A percentile compares a stretch with the other conserved stretches of the same genome.
phyloP scores from a whole-genome alignment of 73 alveolate species.

The Blepharisma japonicum region DNA sequence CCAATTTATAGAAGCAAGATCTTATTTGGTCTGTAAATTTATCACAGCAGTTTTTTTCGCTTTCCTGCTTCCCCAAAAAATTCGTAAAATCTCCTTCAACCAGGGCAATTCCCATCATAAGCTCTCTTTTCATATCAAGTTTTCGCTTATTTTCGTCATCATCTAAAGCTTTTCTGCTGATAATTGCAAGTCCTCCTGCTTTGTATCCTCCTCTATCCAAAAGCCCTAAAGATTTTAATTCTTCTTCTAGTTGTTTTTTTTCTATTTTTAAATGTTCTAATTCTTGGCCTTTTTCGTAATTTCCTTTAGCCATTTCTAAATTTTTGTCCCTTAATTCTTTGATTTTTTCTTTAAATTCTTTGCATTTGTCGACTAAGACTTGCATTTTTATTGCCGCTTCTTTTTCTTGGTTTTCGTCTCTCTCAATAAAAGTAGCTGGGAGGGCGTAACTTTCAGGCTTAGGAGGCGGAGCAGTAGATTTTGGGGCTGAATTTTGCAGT shows the following conservation, averaged over 20 bases:
- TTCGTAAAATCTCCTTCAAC: conserved; percentile 5
- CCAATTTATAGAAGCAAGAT: conserved; percentile 9
- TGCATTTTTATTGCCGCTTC: conserved; percentile 42
- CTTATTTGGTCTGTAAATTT: conserved; percentile 28
- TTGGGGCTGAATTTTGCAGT: too few relatives aligned
- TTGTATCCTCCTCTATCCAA: conserved; percentile 40
- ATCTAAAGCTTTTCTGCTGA: conserved; percentile 52
- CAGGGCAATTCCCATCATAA: conserved; percentile 1
- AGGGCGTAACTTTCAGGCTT: conserved; percentile 25
- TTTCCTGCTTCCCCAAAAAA: conserved; percentile 27
- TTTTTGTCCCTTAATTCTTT: conserved; percentile 55
- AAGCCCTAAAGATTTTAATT: conserved; percentile 51
- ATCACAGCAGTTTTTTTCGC: conserved; percentile 35
- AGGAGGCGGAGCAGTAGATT: too few relatives aligned
- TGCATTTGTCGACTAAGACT: conserved; percentile 50
- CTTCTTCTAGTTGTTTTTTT: conserved; percentile 47
- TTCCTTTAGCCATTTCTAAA: conserved; percentile 47
- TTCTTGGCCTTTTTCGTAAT: conserved; percentile 39
- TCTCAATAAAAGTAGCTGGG: conserved; percentile 22
- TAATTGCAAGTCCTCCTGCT: conserved; percentile 53
- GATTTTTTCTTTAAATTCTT: conserved; percentile 51
- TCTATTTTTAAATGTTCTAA: conserved; percentile 48
- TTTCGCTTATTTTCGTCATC: conserved; percentile 49
- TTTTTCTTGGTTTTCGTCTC: conserved; percentile 33
- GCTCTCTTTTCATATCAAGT: conserved; percentile 46